These are phyloP conservation scores for Zizania latifolia DNA, from an alignment of 176 grass and related monocot species.

Conservation along the genomic window DNA sequence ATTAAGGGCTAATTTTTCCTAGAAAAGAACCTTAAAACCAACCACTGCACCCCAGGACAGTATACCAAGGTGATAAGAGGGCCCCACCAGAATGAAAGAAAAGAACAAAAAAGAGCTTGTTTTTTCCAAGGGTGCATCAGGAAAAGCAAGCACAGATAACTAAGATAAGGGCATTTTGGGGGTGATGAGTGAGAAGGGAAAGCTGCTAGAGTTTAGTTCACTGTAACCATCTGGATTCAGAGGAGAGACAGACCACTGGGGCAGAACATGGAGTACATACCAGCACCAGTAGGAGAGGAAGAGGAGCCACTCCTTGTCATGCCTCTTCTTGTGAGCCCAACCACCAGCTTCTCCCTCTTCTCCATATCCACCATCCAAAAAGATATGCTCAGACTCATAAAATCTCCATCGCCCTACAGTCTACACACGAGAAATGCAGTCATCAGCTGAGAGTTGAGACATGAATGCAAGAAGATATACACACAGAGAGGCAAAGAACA, in stretches of 20 bases:
- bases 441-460: not conserved
- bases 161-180: conserved; percentile 49
- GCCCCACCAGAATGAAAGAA: conserved; percentile 3
- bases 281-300: not conserved
- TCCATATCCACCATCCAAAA: conserved; percentile 37
- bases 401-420: not conserved
- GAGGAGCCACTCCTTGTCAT: conserved; percentile 25
- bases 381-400: not conserved
- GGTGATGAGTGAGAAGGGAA: conserved; percentile 16
- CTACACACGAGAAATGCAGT: not conserved
- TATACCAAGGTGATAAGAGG: not conserved
- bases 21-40: conserved; percentile 33
- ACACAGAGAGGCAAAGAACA: not conserved
- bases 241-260: not conserved
- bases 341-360: conserved; percentile 21
- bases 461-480: not conserved
- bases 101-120: not conserved
- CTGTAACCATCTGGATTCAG: conserved; percentile 20
- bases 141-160: not conserved
- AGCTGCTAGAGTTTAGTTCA: conserved; percentile 16
- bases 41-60: not conserved
- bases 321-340: conserved; percentile 33
- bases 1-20: conserved; percentile 23
- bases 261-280: conserved; percentile 14
- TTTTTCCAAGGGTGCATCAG: conserved; percentile 11